Conservation (phyloP, 495 filamentous ascomycete species). For the Penicillium parvum region DNA sequence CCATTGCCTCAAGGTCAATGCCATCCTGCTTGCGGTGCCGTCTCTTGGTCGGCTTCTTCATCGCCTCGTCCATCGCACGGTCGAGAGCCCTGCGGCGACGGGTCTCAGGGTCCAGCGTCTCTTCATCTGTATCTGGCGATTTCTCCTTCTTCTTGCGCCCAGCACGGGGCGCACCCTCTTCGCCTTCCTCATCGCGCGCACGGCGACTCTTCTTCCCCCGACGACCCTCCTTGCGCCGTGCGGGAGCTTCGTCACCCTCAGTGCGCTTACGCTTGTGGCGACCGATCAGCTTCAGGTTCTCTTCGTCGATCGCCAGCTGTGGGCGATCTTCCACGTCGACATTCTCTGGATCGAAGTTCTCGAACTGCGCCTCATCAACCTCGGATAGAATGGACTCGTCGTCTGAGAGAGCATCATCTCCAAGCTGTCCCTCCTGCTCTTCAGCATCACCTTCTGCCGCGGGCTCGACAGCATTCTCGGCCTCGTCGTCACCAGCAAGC, state of each 20-base stretch:
- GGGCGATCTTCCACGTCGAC: slow-evolving; percentile 74
- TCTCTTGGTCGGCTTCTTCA: slow-evolving; percentile 76
- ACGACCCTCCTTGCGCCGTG: slow-evolving; percentile 71
- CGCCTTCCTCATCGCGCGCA: slow-evolving; percentile 51
- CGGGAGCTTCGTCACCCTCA: slow-evolving; percentile 49
- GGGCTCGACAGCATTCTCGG: slow-evolving; percentile 13
- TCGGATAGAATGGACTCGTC: slow-evolving; percentile 87
- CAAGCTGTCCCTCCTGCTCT: slow-evolving; percentile 11
- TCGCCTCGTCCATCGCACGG: slow-evolving; percentile 76
- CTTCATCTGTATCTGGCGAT: slow-evolving; percentile 57
- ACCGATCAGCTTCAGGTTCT: slow-evolving; percentile 69
- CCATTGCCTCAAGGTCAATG: slow-evolving; percentile 83
- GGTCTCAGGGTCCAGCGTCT: slow-evolving; percentile 52
- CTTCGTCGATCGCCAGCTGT: slow-evolving; percentile 78
- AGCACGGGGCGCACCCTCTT: slow-evolving; percentile 54
- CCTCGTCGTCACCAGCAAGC: slow-evolving; percentile 26
- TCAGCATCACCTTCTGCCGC: slow-evolving; percentile 10
- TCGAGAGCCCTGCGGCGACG: slow-evolving; percentile 73
- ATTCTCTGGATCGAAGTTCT: slow-evolving; percentile 78
- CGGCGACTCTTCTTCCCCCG: slow-evolving; percentile 71
- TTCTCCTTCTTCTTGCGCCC: slow-evolving; percentile 48
- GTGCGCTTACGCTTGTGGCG: slow-evolving; percentile 79
- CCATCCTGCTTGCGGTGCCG: slow-evolving; percentile 77
- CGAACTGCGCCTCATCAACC: slow-evolving; percentile 91
- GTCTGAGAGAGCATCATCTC: slow-evolving; percentile 52